These are phyloP conservation scores for Auricularia sp. DNA, from an alignment of 768 basidiomycete genomes.

Conservation along the genomic window DNA sequence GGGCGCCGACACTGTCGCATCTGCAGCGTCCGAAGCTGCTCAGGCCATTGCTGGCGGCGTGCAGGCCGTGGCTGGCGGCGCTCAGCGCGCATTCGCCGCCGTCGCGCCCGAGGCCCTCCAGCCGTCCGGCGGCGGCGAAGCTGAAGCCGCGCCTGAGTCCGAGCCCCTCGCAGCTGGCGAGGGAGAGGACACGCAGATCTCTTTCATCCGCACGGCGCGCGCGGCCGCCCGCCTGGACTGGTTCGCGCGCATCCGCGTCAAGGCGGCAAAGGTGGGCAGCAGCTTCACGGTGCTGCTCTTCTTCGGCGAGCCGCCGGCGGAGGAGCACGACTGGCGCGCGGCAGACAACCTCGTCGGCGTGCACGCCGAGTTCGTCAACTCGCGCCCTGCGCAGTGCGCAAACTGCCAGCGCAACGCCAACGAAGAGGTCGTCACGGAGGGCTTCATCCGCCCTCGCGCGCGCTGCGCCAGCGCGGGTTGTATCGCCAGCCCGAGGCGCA, in stretches of 20 bases:
- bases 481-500: conserved; percentile 22
- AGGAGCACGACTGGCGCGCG: conserved; percentile 28
- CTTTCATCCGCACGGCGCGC: not conserved
- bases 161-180: not conserved
- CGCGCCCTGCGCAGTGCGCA: conserved; percentile 23
- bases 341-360: conserved; percentile 32
- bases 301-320: conserved; percentile 31
- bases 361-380: conserved; percentile 34
- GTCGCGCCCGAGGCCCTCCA: not conserved
- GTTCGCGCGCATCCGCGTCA: conserved; percentile 31
- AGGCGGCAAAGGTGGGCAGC: conserved; percentile 32
- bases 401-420: conserved; percentile 26
- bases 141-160: not conserved
- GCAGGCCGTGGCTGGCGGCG: not conserved
- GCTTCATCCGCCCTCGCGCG: conserved; percentile 33
- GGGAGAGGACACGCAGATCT: not conserved
- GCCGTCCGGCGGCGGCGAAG: not conserved
- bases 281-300: conserved; percentile 40
- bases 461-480: conserved; percentile 19
- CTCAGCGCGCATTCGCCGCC: not conserved
- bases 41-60: not conserved
- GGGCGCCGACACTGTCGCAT: no score
- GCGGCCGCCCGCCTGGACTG: conserved; percentile 22
- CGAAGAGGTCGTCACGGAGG: conserved; percentile 22
- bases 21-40: not conserved